These are phyloP conservation scores for Vanilla planifolia DNA, from an alignment of 106 monocot species.

Conservation along the genomic window DNA sequence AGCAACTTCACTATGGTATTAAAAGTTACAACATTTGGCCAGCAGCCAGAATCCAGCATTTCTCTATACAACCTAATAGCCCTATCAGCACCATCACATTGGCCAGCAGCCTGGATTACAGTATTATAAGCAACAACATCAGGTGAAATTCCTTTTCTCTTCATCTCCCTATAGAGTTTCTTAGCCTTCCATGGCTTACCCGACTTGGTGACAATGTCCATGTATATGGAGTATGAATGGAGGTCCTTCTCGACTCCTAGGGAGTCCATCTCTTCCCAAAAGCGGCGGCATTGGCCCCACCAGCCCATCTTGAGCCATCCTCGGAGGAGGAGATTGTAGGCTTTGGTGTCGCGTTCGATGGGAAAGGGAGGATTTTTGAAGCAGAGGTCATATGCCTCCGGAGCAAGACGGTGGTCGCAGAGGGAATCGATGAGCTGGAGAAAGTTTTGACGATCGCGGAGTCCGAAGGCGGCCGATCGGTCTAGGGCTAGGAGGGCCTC, in stretches of 20 bases:
- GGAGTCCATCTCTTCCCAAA: slow-evolving; percentile 62
- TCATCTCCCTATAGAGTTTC: slow-evolving; percentile 62
- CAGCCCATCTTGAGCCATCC: slow-evolving; percentile 70
- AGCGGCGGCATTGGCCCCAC: slow-evolving; percentile 44
- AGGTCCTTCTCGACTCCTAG: slow-evolving; percentile 48
- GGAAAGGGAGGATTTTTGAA: slow-evolving; percentile 21
- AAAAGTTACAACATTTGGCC: slow-evolving; percentile 52
- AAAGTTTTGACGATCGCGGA: slow-evolving; percentile 33
- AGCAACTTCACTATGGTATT: slow-evolving; percentile 74
- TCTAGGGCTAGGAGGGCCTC: slow-evolving; percentile 25
- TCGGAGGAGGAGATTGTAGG: slow-evolving; percentile 70
- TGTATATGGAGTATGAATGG: slow-evolving; percentile 79
- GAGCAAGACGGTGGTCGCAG: slow-evolving; percentile 57
- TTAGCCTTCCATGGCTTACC: slow-evolving; percentile 74
- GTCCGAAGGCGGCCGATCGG: slow-evolving; percentile 26
- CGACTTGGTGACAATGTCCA: slow-evolving; percentile 62
- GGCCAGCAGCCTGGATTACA: slow-evolving; percentile 57
- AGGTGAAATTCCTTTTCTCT: slow-evolving; percentile 23
- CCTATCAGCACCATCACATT: slow-evolving; percentile 46
- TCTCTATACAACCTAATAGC: slow-evolving; percentile 55
- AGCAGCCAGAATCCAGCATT: slow-evolving; percentile 60
- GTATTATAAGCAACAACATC: slow-evolving; percentile 79
- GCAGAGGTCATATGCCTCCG: slow-evolving; percentile 59
- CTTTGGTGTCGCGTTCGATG: slow-evolving; percentile 58
- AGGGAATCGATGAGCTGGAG: slow-evolving; percentile 68